Evolutionary conservation across 768 basidiomycete genomes (phyloP), one percentile per base, ranked within the genome.

Genomic region (Russula dissimulans): DNA sequence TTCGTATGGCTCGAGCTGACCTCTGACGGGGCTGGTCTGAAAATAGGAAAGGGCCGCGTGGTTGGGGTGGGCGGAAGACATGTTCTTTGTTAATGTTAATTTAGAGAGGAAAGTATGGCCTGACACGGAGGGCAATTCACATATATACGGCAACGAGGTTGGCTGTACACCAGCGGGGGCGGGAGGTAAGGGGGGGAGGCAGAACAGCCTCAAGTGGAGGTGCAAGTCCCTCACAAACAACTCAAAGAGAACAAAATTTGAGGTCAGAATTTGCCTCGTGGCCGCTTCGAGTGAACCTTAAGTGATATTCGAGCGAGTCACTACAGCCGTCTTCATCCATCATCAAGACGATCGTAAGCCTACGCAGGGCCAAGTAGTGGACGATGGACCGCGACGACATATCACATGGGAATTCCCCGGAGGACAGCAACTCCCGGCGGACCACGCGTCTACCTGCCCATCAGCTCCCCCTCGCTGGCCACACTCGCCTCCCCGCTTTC

Each of bases 1-100:
- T 56, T 87, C 83, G 47, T 79, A 77, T n/a, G 83, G 80, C 68
- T 89, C 87, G 52, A 89, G 77, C 69, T 87, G 87, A 31, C 87
- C 87, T 70, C 87, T 79, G 52, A 89, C 82, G 22, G 87, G 85
- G 68, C 82, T 86, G 51, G 79, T 73, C 54, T 79, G 79, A 63
- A 80, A 77, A 66, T 85, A 80, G 67, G 85, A 79, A 59, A 83
- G 75, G 22, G 44, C 15, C 32, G 55, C 39, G 15, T 59, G 48
- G 31, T 60, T 29, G 29, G 32, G 47, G 38, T 54, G 62, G 18
- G 52, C 15, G 57, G 61, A 41, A 44, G 64, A 59, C 64, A 65
- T 65, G 54, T 26, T 56, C 39, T 53, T 31, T 2, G 22, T 26
- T 26, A 26, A 26, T 26, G 43, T 38, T 32, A 47, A 45, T 53